phyloP scores from a whole-genome alignment of 257 asterid genomes.

The Solanum chmielewskii region DNA sequence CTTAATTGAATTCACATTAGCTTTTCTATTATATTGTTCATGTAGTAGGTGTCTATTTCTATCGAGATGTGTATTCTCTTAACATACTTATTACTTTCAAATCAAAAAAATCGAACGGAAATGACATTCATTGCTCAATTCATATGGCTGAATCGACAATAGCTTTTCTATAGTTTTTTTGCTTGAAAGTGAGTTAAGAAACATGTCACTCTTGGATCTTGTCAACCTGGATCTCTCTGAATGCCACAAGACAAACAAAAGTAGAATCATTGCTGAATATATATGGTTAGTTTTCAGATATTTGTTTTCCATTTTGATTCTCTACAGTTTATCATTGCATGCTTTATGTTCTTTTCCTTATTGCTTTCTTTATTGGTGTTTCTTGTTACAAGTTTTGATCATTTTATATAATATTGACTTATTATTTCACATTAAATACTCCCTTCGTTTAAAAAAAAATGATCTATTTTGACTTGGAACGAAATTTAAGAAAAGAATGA shows the following conservation, averaged over 20 bases:
- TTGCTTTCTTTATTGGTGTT: neutral
- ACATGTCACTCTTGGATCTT: constrained; percentile 32
- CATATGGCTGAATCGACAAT: neutral
- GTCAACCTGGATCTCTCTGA: constrained; percentile 51
- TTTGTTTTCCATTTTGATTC: neutral
- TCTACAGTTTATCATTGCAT: neutral
- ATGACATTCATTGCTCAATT: neutral
- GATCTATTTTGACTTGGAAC: too few species aligned
- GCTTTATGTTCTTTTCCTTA: neutral
- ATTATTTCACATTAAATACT: neutral
- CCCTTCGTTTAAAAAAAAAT: too few species aligned
- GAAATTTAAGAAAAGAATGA: too few species aligned
- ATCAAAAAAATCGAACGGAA: neutral
- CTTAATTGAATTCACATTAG: too few species aligned
- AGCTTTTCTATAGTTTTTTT: too few species aligned
- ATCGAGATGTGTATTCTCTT: neutral
- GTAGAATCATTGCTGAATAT: constrained; percentile 15
- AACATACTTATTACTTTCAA: neutral
- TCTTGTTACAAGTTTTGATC: constrained; percentile 7
- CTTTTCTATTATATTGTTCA: too few species aligned
- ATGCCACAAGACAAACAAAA: constrained; percentile 7
- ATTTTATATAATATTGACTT: neutral
- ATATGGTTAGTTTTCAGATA: neutral
- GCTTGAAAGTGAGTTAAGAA: neutral
- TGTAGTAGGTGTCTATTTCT: too few species aligned